Percentiles rank a stretch among this genome's conserved stretches.
Conservation (phyloP, 2,329 filamentous ascomycete genomes). For the Herpotrichia juniperi region DNA sequence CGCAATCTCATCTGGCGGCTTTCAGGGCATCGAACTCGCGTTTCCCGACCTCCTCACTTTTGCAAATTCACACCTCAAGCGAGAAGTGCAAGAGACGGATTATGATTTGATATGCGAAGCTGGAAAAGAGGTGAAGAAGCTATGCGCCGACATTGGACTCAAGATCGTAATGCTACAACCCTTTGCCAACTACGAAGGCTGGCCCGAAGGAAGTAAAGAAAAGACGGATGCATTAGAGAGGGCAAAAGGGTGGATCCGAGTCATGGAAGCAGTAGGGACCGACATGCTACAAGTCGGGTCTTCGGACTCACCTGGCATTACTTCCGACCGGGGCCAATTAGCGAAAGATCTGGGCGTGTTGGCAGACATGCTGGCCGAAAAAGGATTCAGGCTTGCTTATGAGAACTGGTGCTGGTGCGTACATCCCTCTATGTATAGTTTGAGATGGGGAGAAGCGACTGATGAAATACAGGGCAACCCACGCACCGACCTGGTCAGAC, state of each 20-base stretch:
- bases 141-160: slow-evolving; percentile 62
- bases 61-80: slow-evolving; percentile 58
- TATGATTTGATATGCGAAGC: slow-evolving; percentile 64
- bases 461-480: too few relatives aligned
- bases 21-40: slow-evolving; percentile 73
- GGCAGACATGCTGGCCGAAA: slow-evolving; percentile 58
- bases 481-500: slow-evolving; percentile 70
- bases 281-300: slow-evolving; percentile 72
- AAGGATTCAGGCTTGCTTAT: slow-evolving; percentile 70
- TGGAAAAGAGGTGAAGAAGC: slow-evolving; percentile 59
- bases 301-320: slow-evolving; percentile 64
- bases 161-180: slow-evolving; percentile 75
- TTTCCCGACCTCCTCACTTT: slow-evolving; percentile 75
- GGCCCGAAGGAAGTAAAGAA: slow-evolving; percentile 64
- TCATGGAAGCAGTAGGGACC: slow-evolving; percentile 73
- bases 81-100: slow-evolving; percentile 62
- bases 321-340: slow-evolving; percentile 61
- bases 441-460: too few relatives aligned
- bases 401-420: slow-evolving; percentile 89
- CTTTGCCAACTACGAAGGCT: slow-evolving; percentile 79
- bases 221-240: slow-evolving; percentile 67
- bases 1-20: slow-evolving; percentile 69
- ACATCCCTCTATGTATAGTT: too few relatives aligned
- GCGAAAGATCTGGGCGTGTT: slow-evolving; percentile 68
- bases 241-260: slow-evolving; percentile 69